Percentiles rank a stretch among this genome's conserved stretches.
Conservation (phyloP, 768 basidiomycete genomes). For the Boletus tylopilopsis region DNA sequence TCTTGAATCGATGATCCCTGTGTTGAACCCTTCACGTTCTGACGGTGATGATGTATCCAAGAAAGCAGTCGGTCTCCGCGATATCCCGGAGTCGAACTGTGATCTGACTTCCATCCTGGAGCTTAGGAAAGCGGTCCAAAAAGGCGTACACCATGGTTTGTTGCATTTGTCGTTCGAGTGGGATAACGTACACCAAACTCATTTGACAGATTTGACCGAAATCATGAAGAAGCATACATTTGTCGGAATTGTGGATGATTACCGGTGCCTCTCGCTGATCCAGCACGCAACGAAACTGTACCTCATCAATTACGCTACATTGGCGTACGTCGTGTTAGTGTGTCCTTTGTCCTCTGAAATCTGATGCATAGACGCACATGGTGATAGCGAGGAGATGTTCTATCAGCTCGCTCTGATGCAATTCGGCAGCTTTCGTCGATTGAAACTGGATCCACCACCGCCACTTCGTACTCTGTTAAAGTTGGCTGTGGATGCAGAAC, state of each 20-base stretch:
- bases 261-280: constrained; percentile 71
- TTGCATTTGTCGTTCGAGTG: no score
- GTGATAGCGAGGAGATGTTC: constrained; percentile 81
- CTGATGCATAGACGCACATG: neutral
- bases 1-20: constrained; percentile 91
- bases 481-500: constrained; percentile 73
- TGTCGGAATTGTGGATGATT: constrained; percentile 84
- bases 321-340: constrained; percentile 58
- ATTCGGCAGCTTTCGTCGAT: constrained; percentile 75
- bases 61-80: constrained; percentile 34
- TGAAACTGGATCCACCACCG: constrained; percentile 87
- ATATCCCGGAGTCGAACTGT: constrained; percentile 79
- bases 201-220: constrained; percentile 64
- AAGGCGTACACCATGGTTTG: no score
- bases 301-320: constrained; percentile 77
- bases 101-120: constrained; percentile 73
- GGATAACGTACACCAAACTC: neutral
- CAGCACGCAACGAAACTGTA: constrained; percentile 89
- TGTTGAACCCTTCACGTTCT: constrained; percentile 50
- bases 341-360: neutral
- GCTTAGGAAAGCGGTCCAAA: constrained; percentile 60
- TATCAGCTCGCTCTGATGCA: constrained; percentile 92
- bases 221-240: constrained; percentile 86
- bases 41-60: constrained; percentile 21
- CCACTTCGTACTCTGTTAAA: no score